Evolutionary conservation across 306 rosid genomes (phyloP).

Genomic region (Acmispon strigosus): DNA sequence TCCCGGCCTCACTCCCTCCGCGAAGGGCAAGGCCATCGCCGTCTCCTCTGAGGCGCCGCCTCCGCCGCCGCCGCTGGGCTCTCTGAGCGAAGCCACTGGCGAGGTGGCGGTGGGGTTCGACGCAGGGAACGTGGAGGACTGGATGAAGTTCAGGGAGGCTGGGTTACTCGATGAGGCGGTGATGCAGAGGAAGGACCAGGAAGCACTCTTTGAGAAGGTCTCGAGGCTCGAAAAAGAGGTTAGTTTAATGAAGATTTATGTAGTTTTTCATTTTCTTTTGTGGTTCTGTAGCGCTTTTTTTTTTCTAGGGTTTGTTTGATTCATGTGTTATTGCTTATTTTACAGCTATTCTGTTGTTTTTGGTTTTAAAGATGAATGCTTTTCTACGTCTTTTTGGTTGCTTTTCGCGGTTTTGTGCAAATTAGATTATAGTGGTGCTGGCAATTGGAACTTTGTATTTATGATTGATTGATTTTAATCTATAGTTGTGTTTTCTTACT

Average conservation of each 20-base stretch:
- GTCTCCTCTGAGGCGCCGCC: conserved; percentile 47
- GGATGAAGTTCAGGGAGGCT: conserved; percentile 67
- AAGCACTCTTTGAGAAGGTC: conserved; percentile 58
- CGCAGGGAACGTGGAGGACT: conserved; percentile 50
- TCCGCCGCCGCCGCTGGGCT: conserved; percentile 70
- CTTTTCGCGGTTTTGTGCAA: neutral
- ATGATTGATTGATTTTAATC: neutral
- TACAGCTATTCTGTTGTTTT: neutral
- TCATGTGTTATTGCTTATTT: neutral
- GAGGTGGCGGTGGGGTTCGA: conserved; percentile 24
- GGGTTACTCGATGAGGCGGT: conserved; percentile 68
- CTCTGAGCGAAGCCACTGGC: conserved; percentile 32
- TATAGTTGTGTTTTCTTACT: neutral
- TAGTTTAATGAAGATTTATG: conserved; percentile 6
- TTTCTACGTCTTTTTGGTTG: neutral
- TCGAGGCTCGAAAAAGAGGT: conserved; percentile 71
- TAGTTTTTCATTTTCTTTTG: neutral
- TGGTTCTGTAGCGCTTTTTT: neutral
- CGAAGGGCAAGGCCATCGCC: conserved; percentile 47
- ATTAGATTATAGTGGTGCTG: neutral
- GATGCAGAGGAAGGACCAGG: conserved; percentile 66
- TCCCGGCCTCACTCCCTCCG: conserved; percentile 27
- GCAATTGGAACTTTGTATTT: neutral
- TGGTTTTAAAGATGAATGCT: neutral
- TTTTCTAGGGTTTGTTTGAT: conserved; percentile 4